Evolutionary conservation across 1,139 yeast species (phyloP).

Genomic region (Hyphopichia wangnamkhiaoensis): DNA sequence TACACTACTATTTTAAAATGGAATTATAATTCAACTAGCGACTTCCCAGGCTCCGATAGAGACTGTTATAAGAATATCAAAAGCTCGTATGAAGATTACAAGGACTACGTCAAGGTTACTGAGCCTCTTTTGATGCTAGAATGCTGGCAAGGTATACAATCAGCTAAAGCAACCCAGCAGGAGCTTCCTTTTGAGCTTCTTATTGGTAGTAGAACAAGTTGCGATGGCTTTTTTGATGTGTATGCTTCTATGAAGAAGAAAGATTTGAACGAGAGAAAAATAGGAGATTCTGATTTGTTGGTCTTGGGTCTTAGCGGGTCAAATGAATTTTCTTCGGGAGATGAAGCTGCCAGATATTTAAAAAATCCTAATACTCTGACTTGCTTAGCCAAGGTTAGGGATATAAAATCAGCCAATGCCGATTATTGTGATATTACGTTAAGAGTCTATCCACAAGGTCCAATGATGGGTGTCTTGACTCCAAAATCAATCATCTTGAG

Average conservation of each 20-base stretch:
- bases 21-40: slow-evolving; percentile 64
- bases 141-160: slow-evolving; percentile 89
- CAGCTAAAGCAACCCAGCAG: slow-evolving; percentile 65
- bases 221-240: slow-evolving; percentile 87
- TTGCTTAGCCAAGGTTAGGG: slow-evolving; percentile 79
- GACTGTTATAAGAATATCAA: slow-evolving; percentile 40
- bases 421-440: slow-evolving; percentile 74
- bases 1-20: slow-evolving; percentile 72
- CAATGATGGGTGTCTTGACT: slow-evolving; percentile 55
- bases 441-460: slow-evolving; percentile 57
- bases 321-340: slow-evolving; percentile 13
- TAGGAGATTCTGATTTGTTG: slow-evolving; percentile 77
- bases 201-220: slow-evolving; percentile 78
- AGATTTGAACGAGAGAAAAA: slow-evolving; percentile 49
- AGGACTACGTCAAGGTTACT: slow-evolving; percentile 65
- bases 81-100: slow-evolving; percentile 53
- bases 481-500: slow-evolving; percentile 67
- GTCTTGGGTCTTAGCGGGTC: slow-evolving; percentile 58
- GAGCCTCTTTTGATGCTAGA: slow-evolving; percentile 84
- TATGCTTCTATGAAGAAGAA: slow-evolving; percentile 70
- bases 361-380: slow-evolving; percentile 33
- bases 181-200: slow-evolving; percentile 66
- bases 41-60: slow-evolving; percentile 55
- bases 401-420: slow-evolving; percentile 63
- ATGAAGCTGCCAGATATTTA: slow-evolving; percentile 22